Base-by-base conservation (phyloP, 306 rosid species). In the Pueraria montana region DNA sequence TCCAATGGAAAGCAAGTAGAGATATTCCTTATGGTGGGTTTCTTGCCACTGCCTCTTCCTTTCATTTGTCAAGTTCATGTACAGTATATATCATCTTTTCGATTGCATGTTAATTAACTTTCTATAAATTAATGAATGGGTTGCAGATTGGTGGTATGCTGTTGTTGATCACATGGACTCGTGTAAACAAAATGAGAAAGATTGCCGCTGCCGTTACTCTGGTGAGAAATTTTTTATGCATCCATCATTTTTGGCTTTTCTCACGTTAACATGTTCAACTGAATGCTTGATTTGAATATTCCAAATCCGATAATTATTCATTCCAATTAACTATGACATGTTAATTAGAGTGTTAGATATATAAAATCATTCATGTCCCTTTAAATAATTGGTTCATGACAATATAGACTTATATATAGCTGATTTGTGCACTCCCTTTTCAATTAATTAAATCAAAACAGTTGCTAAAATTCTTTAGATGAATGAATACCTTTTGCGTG, bases 61-160 rank as follows among this genome's bases (percentile, higher is more conserved):
- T n/a, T n/a, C n/a, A n/a, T n/a, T n/a, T 52, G 9, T 7, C 2
- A n/a, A 40, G 14, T n/a, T n/a, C n/a, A n/a, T n/a, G n/a, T n/a
- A n/a, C n/a, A n/a, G n/a, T n/a, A n/a, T n/a, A n/a, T n/a, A n/a
- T n/a, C n/a, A n/a, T n/a, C n/a, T n/a, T n/a, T n/a, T n/a, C n/a
- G n/a, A n/a, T n/a, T n/a, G n/a, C n/a, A n/a, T n/a, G n/a, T n/a
- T n/a, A n/a, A n/a, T n/a, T n/a, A n/a, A n/a, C n/a, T n/a, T n/a
- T n/a, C n/a, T n/a, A n/a, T n/a, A n/a, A n/a, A n/a, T n/a, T n/a
- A n/a, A n/a, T 6, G 11, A 52, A n/a, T 79, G 70, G 50, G 1
- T 30, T 68, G 84, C 83, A 92, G 97, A 92, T 11, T 92, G 97
- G 97, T 91, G 92, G 91, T 89, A 88, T 58, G 93, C 92, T 17